A percentile compares a stretch with the other conserved stretches of the same genome.
Conservation (phyloP, 2,329 filamentous ascomycete species). For the Pestalotiopsis sp. region DNA sequence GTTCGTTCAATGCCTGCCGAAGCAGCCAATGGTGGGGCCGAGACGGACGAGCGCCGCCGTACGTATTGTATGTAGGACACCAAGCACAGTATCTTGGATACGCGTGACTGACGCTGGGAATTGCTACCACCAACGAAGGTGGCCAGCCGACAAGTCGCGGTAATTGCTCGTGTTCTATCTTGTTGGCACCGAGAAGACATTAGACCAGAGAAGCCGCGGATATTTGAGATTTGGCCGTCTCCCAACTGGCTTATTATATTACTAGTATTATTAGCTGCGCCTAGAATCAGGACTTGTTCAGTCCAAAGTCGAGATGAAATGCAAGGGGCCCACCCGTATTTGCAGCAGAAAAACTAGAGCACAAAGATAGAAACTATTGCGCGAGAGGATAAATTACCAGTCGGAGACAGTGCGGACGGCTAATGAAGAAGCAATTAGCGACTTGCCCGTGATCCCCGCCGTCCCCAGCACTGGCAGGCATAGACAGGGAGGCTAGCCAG, state of each 20-base stretch:
- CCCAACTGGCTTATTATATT: not conserved
- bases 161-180: not conserved
- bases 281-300: not conserved
- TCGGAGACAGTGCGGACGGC: slow-evolving; percentile 1
- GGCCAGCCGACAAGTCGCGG: not conserved
- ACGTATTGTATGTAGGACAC: not conserved
- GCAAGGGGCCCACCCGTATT: not conserved
- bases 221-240: not conserved
- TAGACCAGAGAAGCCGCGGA: not conserved
- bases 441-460: not conserved
- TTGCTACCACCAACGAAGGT: not conserved
- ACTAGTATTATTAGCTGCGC: not conserved
- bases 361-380: not conserved
- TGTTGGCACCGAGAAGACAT: not conserved
- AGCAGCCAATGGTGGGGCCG: not conserved
- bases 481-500: not conserved
- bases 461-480: not conserved
- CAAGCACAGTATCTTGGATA: not conserved
- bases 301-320: not conserved
- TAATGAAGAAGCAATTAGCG: slow-evolving; percentile 9
- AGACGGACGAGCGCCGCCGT: not conserved
- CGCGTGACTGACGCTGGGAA: not conserved
- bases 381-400: not conserved
- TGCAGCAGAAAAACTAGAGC: not conserved
- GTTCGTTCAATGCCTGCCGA: not conserved